Evolutionary conservation across 2,329 filamentous ascomycete species (phyloP).

Genomic region (Plectosphaerella cucumerina): DNA sequence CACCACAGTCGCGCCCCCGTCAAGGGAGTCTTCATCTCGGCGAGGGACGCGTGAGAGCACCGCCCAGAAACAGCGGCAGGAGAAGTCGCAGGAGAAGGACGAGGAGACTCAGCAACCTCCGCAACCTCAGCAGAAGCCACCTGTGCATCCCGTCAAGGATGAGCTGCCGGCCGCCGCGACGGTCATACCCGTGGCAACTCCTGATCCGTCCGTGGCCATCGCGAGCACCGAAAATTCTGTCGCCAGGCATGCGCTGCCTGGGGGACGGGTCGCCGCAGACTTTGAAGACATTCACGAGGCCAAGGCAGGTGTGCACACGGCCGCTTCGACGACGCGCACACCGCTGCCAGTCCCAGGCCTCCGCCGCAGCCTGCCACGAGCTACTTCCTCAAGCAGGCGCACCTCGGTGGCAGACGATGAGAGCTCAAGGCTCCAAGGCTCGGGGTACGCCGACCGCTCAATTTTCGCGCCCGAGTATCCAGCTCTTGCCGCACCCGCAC

Average conservation of each 20-base stretch:
- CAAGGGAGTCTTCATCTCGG: no score
- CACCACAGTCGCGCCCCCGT: slow-evolving; percentile 14
- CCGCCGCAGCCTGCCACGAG: slow-evolving; percentile 12
- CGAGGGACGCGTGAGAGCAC: not conserved
- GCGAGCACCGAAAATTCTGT: slow-evolving; percentile 5
- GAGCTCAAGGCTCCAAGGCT: no score
- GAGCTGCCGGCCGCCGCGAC: no score
- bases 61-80: not conserved
- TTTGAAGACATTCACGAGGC: slow-evolving; percentile 8
- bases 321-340: not conserved
- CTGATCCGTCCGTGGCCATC: not conserved
- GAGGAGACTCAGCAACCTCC: slow-evolving; percentile 3
- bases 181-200: no score
- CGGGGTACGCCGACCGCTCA: no score
- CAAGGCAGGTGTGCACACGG: slow-evolving; percentile 5
- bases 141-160: no score
- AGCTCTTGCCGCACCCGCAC: no score
- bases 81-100: not conserved
- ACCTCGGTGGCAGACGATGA: not conserved
- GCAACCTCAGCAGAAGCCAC: slow-evolving; percentile 2
- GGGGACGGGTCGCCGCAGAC: slow-evolving; percentile 9
- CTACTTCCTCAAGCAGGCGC: slow-evolving; percentile 8
- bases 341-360: slow-evolving; percentile 5
- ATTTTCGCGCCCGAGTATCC: no score
- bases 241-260: slow-evolving; percentile 6